Base-by-base conservation (phyloP, 2,329 filamentous ascomycete genomes). In the Pseudogymnoascus sp. region DNA sequence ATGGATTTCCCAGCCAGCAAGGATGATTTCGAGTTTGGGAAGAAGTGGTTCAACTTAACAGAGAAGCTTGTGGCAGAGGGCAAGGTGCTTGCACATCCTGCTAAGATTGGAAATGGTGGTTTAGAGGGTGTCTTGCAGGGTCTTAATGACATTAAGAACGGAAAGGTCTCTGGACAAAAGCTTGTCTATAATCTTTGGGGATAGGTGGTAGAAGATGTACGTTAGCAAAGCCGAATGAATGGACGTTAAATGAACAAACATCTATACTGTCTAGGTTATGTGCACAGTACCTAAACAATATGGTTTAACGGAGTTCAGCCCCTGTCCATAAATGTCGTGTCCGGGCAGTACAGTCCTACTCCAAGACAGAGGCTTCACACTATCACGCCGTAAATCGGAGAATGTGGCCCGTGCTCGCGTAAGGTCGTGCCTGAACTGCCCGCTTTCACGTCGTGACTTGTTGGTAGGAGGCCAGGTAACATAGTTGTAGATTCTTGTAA, bases 21-120 rank as follows among this genome's bases (percentile, higher is more conserved):
- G 5, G 64, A 64, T 12, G 64, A 69, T 64, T 65, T 50, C 28
- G 64, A 66, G n/a, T 68, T 68, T 62, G 65, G 31, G 38, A 64
- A 65, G 36, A 56, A 14, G 28, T 68, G 63, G 60, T 50, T 46
- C 16, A 59, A 14, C n/a, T 23, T 66, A 2, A 60, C 60, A 5
- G 65, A 68, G 65, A 66, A 63, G 31, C 28, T 67, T 5, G 25
- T 69, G 3, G 62, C 34, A 10, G 62, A 67, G 10, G 66, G 66
- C 11, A 67, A 66, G n/a, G 23, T 65, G 12, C 63, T 65, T 23
- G 34, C 61, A 14, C 66, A 65, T 42, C 66, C 66, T 34, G 12
- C 61, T 28, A 31, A 44, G 7, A 36, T 66, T 6, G n/a, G 64
- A 42, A 18, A 25, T 12, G 64, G 62, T 28, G 60, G 62, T 8